Evolutionary conservation across 768 basidiomycete species (phyloP), one percentile per base, ranked within the genome.

Genomic region (Suillus weaverae): DNA sequence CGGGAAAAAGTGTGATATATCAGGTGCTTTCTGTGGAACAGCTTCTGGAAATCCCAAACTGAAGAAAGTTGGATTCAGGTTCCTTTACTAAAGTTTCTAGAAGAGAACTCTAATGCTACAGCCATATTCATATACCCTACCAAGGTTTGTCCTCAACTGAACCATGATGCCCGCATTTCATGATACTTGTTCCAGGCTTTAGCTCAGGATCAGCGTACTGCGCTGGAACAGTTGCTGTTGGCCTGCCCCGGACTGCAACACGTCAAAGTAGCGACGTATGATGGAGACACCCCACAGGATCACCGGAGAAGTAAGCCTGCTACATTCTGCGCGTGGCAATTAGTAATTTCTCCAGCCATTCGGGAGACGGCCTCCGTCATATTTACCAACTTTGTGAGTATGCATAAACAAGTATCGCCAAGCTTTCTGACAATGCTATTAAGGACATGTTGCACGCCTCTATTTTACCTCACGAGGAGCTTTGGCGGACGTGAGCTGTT

Each of bases 61-160:
- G 43, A 63, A 61, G 9, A 43, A 64, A 43, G 62, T 48, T 3
- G 44, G 16, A 53, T 13, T 5, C 61, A 94, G 90, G 83, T 94
- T 26, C 94, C 94, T 0, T 71, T 93, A 6, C 74, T 96, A 64
- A 81, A 75, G 46, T 84, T 84, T 67, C 75, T 95, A 61, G 88
- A 92, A 75, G 80, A 83, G 30, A 83, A 94, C 70, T 71, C 73
- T 0, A 71, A 76, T 16, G 74, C 89, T 11, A 95, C 89, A 0
- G 91, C 92, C 0, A 83, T 97, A 44, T 90, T 94, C 71, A 85
- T 97, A 41, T 97, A 94, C 70, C 94, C 94, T 2, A 97, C 94
- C 0, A 97, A 97, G 79, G 92, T 85, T 59, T 44, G 71, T 46
- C 30, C 10, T 20, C 30, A 26, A 11, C 50, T 46, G 54, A 48